phyloP scores from a whole-genome alignment of 2,329 filamentous ascomycete species.

The Paecilomyces fulvus region DNA sequence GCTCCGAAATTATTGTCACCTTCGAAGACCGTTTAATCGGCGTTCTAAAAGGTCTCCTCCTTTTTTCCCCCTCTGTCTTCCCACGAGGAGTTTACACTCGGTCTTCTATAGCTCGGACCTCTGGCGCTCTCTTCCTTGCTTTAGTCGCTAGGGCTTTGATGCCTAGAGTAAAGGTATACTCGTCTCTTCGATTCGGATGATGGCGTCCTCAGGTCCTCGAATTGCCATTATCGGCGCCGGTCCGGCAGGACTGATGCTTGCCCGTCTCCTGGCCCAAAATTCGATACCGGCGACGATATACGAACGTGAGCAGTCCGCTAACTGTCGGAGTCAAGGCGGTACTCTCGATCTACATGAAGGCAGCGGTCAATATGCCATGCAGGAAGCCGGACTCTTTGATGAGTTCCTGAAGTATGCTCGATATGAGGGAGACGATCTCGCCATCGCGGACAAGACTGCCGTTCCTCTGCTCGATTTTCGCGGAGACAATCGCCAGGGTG shows the following conservation, averaged over 20 bases:
- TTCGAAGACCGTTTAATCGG: background rate
- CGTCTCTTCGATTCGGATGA: background rate
- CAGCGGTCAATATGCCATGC: constrained; percentile 16
- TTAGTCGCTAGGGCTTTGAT: background rate
- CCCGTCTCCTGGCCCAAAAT: constrained; percentile 7
- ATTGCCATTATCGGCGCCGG: constrained; percentile 15
- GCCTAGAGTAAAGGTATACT: background rate
- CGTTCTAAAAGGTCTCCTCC: background rate
- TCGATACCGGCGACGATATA: constrained; percentile 12
- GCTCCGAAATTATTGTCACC: background rate
- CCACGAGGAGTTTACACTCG: background rate
- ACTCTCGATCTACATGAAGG: constrained; percentile 19
- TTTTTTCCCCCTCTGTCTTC: background rate
- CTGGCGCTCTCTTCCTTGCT: background rate
- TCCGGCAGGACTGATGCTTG: constrained; percentile 8
- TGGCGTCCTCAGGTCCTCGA: background rate
- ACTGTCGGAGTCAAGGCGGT: constrained; percentile 16
- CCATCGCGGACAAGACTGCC: constrained; percentile 12
- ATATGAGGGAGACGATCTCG: constrained; percentile 10
- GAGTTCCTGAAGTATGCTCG: constrained; percentile 16
- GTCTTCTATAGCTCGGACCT: background rate
- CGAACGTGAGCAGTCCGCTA: constrained; percentile 21
- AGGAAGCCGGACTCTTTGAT: constrained; percentile 15
- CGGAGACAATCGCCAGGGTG: constrained; percentile 1
- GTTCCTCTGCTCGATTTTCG: constrained; percentile 8